Percentiles rank a stretch among this genome's conserved stretches.
Conservation (phyloP, 176 grass and related monocot species). For the Elaeis guineensis region DNA sequence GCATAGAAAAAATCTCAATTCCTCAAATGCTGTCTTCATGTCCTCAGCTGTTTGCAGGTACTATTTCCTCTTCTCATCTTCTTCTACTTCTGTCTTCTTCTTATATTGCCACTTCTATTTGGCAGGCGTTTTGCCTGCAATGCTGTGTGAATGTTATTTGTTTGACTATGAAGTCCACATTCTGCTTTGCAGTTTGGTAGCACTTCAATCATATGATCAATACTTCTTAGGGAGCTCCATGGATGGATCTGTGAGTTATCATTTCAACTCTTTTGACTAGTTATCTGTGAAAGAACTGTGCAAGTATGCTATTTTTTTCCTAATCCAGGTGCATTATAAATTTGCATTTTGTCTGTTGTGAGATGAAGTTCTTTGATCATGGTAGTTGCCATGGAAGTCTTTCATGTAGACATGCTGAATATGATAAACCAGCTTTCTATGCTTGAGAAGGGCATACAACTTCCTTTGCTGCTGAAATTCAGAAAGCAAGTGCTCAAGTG, state of each 20-base stretch:
- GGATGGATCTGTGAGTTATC: slow-evolving; percentile 65
- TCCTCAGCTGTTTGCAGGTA: slow-evolving; percentile 67
- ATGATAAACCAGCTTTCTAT: too few relatives aligned
- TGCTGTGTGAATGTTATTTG: not conserved
- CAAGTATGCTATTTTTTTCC: too few relatives aligned
- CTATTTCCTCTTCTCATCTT: not conserved
- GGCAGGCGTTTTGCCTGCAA: too few relatives aligned
- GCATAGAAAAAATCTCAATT: slow-evolving; percentile 12
- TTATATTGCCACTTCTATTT: not conserved
- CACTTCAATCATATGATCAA: slow-evolving; percentile 54
- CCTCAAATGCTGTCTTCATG: slow-evolving; percentile 30
- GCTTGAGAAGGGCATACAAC: too few relatives aligned
- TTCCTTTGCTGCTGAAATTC: too few relatives aligned
- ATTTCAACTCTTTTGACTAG: not conserved
- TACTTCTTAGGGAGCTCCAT: slow-evolving; percentile 72
- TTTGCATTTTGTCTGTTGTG: too few relatives aligned
- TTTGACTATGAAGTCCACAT: slow-evolving; percentile 9
- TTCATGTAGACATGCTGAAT: too few relatives aligned
- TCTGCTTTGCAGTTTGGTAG: slow-evolving; percentile 42
- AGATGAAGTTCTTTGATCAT: too few relatives aligned
- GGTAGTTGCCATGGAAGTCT: too few relatives aligned
- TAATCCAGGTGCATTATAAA: too few relatives aligned
- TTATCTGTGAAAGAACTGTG: slow-evolving; percentile 1
- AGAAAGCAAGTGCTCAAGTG: too few relatives aligned
- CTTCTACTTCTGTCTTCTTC: slow-evolving; percentile 4